A percentile compares a stretch with the other conserved stretches of the same genome.
These are phyloP conservation scores for Wickerhamomyces kurtzmanii DNA, from an alignment of 805 yeast genomes.

Conservation along the genomic window DNA sequence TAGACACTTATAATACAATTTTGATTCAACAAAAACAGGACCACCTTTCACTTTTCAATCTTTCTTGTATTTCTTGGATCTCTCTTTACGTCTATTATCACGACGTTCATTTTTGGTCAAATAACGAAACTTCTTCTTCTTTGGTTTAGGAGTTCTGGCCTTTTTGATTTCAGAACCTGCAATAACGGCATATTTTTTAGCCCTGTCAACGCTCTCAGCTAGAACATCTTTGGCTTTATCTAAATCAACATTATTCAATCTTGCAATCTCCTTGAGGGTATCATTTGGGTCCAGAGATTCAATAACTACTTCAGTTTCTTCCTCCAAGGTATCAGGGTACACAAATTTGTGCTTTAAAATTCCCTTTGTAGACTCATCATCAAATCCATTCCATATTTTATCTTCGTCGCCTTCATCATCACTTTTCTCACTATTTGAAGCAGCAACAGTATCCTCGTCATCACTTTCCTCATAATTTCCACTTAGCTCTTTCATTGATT, in stretches of 20 bases:
- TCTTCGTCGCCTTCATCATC: conserved; percentile 6
- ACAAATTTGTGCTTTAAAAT: conserved; percentile 7
- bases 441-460: conserved; percentile 5
- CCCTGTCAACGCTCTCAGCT: conserved; percentile 65
- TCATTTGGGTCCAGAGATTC: conserved; percentile 38
- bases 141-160: conserved; percentile 21
- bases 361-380: conserved; percentile 17
- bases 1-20: not conserved
- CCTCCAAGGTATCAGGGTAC: conserved; percentile 24
- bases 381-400: conserved; percentile 31
- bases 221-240: conserved; percentile 58
- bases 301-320: conserved; percentile 33
- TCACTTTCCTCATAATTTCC: conserved; percentile 12
- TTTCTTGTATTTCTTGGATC: conserved; percentile 25
- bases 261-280: conserved; percentile 50
- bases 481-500: conserved; percentile 23
- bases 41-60: conserved; percentile 3
- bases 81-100: conserved; percentile 39
- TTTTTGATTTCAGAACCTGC: conserved; percentile 16
- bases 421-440: not conserved
- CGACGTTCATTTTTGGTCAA: conserved; percentile 74
- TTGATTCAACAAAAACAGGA: not conserved
- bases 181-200: conserved; percentile 71
- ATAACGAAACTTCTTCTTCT: conserved; percentile 82
- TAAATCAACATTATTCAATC: conserved; percentile 63